phyloP scores from a whole-genome alignment of 73 alveolate genomes.

The Tetrahymena borealis region DNA sequence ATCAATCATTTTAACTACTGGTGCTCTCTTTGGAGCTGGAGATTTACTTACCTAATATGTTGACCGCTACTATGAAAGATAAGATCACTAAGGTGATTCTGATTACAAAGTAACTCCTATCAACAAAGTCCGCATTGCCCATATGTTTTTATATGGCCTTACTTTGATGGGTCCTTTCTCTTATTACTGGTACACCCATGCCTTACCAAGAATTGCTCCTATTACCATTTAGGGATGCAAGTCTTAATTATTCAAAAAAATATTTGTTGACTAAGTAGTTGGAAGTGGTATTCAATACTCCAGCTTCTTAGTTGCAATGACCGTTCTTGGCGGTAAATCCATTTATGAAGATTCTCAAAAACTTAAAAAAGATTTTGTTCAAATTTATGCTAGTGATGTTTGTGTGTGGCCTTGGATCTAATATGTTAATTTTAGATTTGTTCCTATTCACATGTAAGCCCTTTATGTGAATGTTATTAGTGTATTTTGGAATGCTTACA shows the following conservation, averaged over 20 bases:
- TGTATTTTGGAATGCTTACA: slow-evolving; percentile 8
- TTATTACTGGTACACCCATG: not conserved
- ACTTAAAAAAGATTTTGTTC: not conserved
- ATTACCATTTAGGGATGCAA: not conserved
- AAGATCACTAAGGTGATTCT: not conserved
- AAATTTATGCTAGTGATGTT: not conserved
- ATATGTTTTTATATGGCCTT: not conserved
- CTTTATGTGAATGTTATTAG: not conserved
- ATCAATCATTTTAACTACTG: not conserved
- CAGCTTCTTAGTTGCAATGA: not conserved
- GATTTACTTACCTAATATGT: not conserved
- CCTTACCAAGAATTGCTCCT: not conserved
- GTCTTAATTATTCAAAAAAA: not conserved
- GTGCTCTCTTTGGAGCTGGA: not conserved
- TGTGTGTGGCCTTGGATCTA: slow-evolving; percentile 1
- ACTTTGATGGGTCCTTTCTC: not conserved
- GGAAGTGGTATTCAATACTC: not conserved
- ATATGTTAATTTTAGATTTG: not conserved
- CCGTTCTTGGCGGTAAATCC: not conserved
- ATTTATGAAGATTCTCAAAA: not conserved
- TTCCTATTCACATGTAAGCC: slow-evolving; percentile 12
- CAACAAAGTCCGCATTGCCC: not conserved
- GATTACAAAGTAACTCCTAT: not conserved
- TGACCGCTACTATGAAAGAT: not conserved
- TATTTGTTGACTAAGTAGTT: not conserved